These are phyloP conservation scores for Kluyveromyces siamensis DNA, from an alignment of 805 yeast species.

Conservation along the genomic window DNA sequence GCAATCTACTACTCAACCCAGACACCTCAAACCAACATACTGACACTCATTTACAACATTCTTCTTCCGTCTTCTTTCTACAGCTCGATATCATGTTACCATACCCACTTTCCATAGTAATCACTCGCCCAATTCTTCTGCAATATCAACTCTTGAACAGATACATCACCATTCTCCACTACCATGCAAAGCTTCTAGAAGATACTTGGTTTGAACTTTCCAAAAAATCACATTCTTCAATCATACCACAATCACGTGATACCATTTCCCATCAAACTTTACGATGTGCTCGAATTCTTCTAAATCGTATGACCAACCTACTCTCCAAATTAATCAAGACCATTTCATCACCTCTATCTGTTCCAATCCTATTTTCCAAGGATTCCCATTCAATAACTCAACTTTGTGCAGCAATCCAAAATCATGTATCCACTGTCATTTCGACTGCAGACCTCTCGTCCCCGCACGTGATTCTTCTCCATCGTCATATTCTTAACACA, in stretches of 20 bases:
- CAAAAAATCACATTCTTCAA: background rate
- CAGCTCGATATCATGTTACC: slow-evolving; percentile 60
- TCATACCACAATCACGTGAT: background rate
- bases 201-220: slow-evolving; percentile 62
- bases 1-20: background rate
- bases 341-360: background rate
- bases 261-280: background rate
- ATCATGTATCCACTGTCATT: slow-evolving; percentile 1
- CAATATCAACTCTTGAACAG: slow-evolving; percentile 79
- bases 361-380: background rate
- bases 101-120: slow-evolving; percentile 74
- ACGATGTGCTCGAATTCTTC: background rate
- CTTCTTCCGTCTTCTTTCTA: slow-evolving; percentile 36
- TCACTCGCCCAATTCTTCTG: slow-evolving; percentile 58
- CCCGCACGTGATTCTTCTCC: background rate
- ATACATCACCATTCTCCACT: slow-evolving; percentile 54
- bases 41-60: background rate
- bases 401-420: background rate
- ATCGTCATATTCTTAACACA: background rate
- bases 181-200: slow-evolving; percentile 49
- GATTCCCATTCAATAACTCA: background rate
- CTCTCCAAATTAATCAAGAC: background rate
- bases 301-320: background rate
- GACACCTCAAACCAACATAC: background rate
- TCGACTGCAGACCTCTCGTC: background rate